These are phyloP conservation scores for Fusarium nanum DNA, from an alignment of 2,329 filamentous ascomycete species.

Conservation along the genomic window DNA sequence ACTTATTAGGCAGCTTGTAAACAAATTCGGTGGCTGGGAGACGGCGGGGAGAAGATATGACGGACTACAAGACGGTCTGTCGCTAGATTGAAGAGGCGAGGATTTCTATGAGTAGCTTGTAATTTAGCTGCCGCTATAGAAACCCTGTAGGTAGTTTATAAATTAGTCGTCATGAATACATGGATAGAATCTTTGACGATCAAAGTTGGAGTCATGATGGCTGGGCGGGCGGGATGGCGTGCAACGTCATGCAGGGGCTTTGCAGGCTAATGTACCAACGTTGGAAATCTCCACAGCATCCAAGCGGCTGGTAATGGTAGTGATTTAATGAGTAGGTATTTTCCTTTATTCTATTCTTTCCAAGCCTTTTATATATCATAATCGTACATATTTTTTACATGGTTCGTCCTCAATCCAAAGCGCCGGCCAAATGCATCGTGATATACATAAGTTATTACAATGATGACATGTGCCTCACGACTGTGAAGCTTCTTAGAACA, in stretches of 20 bases:
- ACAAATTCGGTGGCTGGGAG: constrained; percentile 47
- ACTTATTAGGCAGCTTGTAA: constrained; percentile 29
- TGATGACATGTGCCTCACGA: neutral
- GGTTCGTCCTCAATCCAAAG: constrained; percentile 14
- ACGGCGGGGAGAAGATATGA: constrained; percentile 19
- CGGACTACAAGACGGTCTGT: constrained; percentile 11
- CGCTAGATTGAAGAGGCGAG: neutral
- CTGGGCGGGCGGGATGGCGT: constrained; percentile 4
- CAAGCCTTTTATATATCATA: constrained; percentile 25
- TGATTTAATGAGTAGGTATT: neutral
- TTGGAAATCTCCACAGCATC: neutral
- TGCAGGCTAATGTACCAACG: constrained; percentile 29
- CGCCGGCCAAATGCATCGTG: constrained; percentile 35
- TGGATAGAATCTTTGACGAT: neutral
- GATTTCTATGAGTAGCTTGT: neutral
- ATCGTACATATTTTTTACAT: constrained; percentile 24
- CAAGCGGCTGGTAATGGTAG: neutral
- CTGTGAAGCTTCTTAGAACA: constrained; percentile 23
- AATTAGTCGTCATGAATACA: neutral
- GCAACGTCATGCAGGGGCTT: constrained; percentile 33
- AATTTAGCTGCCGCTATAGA: neutral
- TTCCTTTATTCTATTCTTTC: constrained; percentile 1
- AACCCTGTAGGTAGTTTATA: neutral
- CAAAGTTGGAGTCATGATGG: constrained; percentile 30
- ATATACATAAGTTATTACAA: constrained; percentile 38